phyloP scores from a whole-genome alignment of 2,329 filamentous ascomycete species.

The Myriosclerotinia curreyana region DNA sequence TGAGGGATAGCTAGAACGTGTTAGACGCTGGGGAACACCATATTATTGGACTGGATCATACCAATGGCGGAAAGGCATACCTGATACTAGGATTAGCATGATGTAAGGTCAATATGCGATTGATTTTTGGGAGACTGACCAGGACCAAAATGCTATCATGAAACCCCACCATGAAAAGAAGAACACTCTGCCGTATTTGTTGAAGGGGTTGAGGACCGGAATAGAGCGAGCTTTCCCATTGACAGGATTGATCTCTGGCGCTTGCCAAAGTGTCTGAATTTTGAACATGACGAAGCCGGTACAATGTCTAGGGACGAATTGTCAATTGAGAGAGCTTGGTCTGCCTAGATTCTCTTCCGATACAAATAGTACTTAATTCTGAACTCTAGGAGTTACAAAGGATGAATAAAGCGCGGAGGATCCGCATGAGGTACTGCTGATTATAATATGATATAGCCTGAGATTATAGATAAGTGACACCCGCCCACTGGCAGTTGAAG shows the following conservation, averaged over 20 bases:
- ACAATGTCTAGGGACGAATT: neutral
- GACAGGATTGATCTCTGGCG: conserved; percentile 60
- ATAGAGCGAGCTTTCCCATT: conserved; percentile 80
- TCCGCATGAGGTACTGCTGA: neutral
- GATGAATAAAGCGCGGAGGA: neutral
- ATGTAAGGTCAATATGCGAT: conserved; percentile 57
- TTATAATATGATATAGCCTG: neutral
- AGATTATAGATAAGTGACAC: neutral
- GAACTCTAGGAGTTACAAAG: neutral
- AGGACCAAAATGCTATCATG: conserved; percentile 85
- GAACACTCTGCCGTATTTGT: conserved; percentile 82
- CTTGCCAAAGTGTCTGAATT: conserved; percentile 33
- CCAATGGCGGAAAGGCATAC: conserved; percentile 79
- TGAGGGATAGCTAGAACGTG: conserved; percentile 44
- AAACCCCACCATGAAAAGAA: conserved; percentile 88
- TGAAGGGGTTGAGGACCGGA: conserved; percentile 72
- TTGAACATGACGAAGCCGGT: conserved; percentile 24
- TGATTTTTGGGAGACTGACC: conserved; percentile 54
- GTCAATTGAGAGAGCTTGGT: neutral
- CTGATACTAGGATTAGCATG: conserved; percentile 37
- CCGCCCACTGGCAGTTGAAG: conserved; percentile 8
- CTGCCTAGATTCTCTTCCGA: neutral
- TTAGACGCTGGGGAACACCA: conserved; percentile 41
- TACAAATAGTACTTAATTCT: neutral
- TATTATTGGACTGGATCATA: conserved; percentile 6